Evolutionary conservation across 768 basidiomycete genomes (phyloP).

Genomic region (Mycena rebaudengoi): DNA sequence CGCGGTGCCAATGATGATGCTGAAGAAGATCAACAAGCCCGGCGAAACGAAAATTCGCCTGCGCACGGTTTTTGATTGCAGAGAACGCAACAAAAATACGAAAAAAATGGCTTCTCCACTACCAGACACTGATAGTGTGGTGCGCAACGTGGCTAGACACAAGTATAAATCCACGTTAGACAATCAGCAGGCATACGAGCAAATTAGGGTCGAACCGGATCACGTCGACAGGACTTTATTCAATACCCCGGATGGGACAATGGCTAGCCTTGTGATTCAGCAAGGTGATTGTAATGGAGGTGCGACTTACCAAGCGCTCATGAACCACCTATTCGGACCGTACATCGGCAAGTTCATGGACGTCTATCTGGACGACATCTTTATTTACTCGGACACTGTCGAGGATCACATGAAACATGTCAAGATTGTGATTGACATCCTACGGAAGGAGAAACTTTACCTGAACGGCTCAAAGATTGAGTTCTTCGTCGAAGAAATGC

Average conservation of each 20-base stretch:
- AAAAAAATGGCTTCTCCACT: constrained; percentile 28
- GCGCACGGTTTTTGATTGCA: constrained; percentile 38
- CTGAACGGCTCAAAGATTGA: constrained; percentile 43
- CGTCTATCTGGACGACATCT: constrained; percentile 42
- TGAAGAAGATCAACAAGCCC: constrained; percentile 34
- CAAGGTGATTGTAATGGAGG: constrained; percentile 34
- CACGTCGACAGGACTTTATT: constrained; percentile 36
- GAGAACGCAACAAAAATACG: constrained; percentile 42
- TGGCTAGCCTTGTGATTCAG: constrained; percentile 45
- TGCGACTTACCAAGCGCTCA: constrained; percentile 51
- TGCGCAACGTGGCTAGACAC: constrained; percentile 31
- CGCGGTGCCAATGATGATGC: constrained; percentile 42
- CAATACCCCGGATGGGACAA: constrained; percentile 42
- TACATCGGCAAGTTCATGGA: constrained; percentile 47
- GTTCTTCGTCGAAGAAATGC: constrained; percentile 38
- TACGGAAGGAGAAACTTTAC: constrained; percentile 45
- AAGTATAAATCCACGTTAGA: constrained; percentile 40
- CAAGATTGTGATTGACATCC: constrained; percentile 39
- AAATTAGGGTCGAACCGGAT: constrained; percentile 40
- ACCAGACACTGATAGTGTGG: constrained; percentile 30
- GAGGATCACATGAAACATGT: constrained; percentile 46
- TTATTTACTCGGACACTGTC: constrained; percentile 50
- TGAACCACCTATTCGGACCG: constrained; percentile 47
- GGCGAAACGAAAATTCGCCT: constrained; percentile 18
- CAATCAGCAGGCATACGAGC: constrained; percentile 51